These are phyloP conservation scores for Sporothrix curviconia DNA, from an alignment of 2,329 filamentous ascomycete genomes.

Conservation along the genomic window DNA sequence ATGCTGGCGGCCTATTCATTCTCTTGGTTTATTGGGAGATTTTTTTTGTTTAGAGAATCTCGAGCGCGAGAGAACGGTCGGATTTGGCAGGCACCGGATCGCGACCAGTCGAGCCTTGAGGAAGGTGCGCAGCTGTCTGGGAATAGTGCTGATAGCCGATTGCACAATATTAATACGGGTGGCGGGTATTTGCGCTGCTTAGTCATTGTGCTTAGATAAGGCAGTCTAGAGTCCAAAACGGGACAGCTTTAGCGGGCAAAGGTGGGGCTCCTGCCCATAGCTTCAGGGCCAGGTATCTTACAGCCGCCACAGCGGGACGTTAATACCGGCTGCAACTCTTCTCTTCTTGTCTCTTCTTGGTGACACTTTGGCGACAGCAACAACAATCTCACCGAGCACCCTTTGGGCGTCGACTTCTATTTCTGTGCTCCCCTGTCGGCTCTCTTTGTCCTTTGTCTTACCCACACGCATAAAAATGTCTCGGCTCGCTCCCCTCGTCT, in stretches of 20 bases:
- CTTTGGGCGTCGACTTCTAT: too few relatives aligned
- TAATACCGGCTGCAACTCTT: background rate
- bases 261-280: background rate
- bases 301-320: background rate
- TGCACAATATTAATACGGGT: background rate
- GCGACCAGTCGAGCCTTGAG: too few relatives aligned
- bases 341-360: too few relatives aligned
- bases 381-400: too few relatives aligned
- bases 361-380: too few relatives aligned
- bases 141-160: background rate
- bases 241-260: background rate
- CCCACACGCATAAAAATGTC: slow-evolving; percentile 7
- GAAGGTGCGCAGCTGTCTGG: too few relatives aligned
- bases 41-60: too few relatives aligned
- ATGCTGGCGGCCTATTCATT: slow-evolving; percentile 1
- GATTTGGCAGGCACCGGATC: too few relatives aligned
- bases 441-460: background rate
- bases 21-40: background rate
- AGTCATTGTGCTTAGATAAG: background rate
- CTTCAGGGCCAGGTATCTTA: background rate
- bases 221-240: background rate
- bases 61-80: too few relatives aligned
- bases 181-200: slow-evolving; percentile 3
- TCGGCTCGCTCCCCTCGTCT: slow-evolving; percentile 50
- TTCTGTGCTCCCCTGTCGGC: background rate